Base-by-base conservation (phyloP, 23 red algal genomes). In the Gracilaria vermiculophylla region DNA sequence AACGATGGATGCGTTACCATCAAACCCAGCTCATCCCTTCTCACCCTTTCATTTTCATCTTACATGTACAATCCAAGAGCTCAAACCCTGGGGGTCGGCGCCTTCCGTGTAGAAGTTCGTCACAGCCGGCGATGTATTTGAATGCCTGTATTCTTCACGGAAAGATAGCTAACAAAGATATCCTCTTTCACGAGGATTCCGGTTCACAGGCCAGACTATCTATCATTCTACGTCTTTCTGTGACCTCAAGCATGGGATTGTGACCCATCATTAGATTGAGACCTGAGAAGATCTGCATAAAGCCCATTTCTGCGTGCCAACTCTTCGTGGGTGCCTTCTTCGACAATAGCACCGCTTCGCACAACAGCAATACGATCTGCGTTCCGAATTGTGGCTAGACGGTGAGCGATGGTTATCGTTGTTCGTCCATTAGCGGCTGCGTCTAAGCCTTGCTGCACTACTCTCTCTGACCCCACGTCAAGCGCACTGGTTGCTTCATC, bases 401-500 rank as follows among this genome's bases (percentile, higher is more conserved):
- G 86, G 77, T 95, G 93, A 31, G 93, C 93, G 66, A 95, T 55
- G 32, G 91, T 75, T 33, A 95, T 66, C 7, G 80, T 70, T 43
- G 86, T 91, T 56, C 77, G 75, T 37, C 77, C 82, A 64, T 1
- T 54, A n/a, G 48, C 44, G 36, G 44, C 55, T 4, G 44, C 47
- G 29, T 90, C 78, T 4, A 98, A 66, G 23, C 67, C 75, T 24
- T 48, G 27, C 34, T 94, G 91, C 24, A 98, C 92, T 21, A 64
- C 45, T 28, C 40, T 64, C 35, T 98, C 95, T 2, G 83, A 84
- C 15, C 66, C 80, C 16, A 78, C 80, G 53, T 94, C 90, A 5
- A 98, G 62, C 29, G 95, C 90, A 32, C 77, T 73, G 51, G 95
- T 93, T 24, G 95, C 95, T 37, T 98, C 91, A 57, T 94, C 91